Evolutionary conservation across 2,329 filamentous ascomycete genomes (phyloP).

Genomic region (Epichloe scottii): DNA sequence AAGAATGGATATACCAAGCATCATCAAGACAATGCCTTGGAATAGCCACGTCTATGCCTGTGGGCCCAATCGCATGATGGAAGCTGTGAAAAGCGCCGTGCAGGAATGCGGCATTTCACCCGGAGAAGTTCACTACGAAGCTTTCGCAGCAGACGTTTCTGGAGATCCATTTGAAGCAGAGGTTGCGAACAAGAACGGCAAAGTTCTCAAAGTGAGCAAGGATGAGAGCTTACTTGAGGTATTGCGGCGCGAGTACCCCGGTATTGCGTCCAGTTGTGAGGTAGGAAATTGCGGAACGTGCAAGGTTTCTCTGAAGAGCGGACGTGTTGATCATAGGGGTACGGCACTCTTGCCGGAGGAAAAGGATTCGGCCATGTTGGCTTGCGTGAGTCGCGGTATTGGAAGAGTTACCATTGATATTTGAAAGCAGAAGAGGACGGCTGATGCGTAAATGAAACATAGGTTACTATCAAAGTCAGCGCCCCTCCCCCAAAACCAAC

Average conservation of each 20-base stretch:
- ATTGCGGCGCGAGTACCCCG: constrained; percentile 28
- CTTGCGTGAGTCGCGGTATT: constrained; percentile 40
- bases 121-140: constrained; percentile 47
- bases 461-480: no score
- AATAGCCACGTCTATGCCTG: constrained; percentile 50
- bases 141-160: constrained; percentile 38
- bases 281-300: constrained; percentile 44
- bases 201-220: constrained; percentile 30
- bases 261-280: constrained; percentile 36
- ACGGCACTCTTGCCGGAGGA: constrained; percentile 33
- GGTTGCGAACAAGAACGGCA: constrained; percentile 27
- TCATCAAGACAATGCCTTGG: constrained; percentile 35
- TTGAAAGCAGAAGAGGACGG: neutral
- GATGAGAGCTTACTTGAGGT: constrained; percentile 39
- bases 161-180: constrained; percentile 49
- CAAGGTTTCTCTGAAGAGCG: constrained; percentile 28
- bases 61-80: constrained; percentile 45
- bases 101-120: constrained; percentile 29
- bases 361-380: constrained; percentile 30
- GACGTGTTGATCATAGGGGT: constrained; percentile 36
- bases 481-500: neutral
- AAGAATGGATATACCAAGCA: constrained; percentile 38
- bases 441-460: neutral
- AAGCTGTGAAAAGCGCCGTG: constrained; percentile 31
- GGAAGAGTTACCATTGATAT: constrained; percentile 37